Evolutionary conservation across 768 basidiomycete genomes (phyloP).

Genomic region (Naganishia antarctica): DNA sequence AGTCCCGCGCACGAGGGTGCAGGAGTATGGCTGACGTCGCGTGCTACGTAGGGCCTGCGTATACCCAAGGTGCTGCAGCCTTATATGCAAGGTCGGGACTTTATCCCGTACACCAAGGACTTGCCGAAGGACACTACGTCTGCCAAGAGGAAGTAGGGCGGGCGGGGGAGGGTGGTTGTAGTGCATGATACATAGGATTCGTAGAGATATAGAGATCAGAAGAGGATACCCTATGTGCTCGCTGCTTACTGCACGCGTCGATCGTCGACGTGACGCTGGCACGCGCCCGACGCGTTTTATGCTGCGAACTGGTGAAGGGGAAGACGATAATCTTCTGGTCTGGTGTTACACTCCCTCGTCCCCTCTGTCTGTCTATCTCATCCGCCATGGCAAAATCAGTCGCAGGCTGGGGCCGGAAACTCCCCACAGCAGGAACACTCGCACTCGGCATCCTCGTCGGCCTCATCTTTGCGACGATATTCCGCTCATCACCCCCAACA

Average conservation of each 20-base stretch:
- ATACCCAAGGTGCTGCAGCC: slow-evolving; percentile 86
- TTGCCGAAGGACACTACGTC: slow-evolving; percentile 47
- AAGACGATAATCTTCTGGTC: too few species aligned
- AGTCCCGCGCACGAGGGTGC: slow-evolving; percentile 38
- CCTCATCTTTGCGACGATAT: slow-evolving; percentile 39
- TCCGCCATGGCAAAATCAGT: slow-evolving; percentile 11
- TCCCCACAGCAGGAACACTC: slow-evolving; percentile 44
- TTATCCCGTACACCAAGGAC: slow-evolving; percentile 52
- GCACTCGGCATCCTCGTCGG: slow-evolving; percentile 45
- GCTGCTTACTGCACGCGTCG: too few species aligned
- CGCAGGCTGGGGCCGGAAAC: slow-evolving; percentile 31
- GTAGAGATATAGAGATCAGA: too few species aligned
- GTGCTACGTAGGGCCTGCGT: slow-evolving; percentile 66
- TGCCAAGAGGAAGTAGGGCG: slow-evolving; percentile 45
- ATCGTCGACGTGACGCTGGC: too few species aligned
- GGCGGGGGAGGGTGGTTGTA: not conserved
- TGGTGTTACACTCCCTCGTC: too few species aligned
- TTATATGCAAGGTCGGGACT: slow-evolving; percentile 85
- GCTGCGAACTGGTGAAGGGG: too few species aligned
- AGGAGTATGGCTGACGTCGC: not conserved
- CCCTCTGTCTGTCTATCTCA: not conserved
- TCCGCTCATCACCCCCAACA: slow-evolving; percentile 6
- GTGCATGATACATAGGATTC: not conserved
- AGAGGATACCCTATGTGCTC: too few species aligned
- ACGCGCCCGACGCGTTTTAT: too few species aligned